Evolutionary conservation across 129 eudicot genomes (phyloP).

Genomic region (Artemisia annua): DNA sequence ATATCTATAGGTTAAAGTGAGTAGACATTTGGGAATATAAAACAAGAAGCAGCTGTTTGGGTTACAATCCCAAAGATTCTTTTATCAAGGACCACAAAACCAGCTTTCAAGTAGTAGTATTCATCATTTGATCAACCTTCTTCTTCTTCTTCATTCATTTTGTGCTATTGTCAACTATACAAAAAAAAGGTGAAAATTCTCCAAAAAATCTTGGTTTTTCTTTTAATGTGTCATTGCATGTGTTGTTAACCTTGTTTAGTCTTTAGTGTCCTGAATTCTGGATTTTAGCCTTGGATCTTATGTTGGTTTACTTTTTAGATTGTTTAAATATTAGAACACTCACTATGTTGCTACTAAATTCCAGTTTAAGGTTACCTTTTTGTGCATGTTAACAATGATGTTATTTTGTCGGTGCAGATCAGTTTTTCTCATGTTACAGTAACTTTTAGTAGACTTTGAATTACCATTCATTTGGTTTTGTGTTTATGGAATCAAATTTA

Average conservation of each 20-base stretch:
- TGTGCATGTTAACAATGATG: no score
- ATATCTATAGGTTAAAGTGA: background rate
- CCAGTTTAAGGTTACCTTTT: background rate
- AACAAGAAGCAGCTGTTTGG: constrained; percentile 11
- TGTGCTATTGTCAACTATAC: constrained; percentile 1
- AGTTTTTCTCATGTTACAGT: no score
- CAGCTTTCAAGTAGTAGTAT: no score
- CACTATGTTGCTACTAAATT: background rate
- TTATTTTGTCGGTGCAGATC: no score
- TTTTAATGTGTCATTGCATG: constrained; percentile 1
- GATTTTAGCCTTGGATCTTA: constrained; percentile 32
- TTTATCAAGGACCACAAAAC: background rate
- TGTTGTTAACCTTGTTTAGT: background rate
- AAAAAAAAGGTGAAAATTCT: no score
- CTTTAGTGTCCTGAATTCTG: constrained; percentile 9
- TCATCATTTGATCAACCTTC: constrained; percentile 18
- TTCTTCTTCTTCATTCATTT: constrained; percentile 17
- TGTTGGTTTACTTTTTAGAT: constrained; percentile 16
- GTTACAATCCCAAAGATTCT: constrained; percentile 36
- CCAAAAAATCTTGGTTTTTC: no score
- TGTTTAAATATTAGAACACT: background rate
- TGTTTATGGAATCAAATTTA: constrained; percentile 13
- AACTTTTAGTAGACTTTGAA: no score
- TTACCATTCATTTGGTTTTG: background rate
- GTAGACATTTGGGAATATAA: constrained; percentile 4